A percentile compares a stretch with the other conserved stretches of the same genome.
These are phyloP conservation scores for Aethionema arabicum DNA, from an alignment of 345 rosid genomes.

Conservation along the genomic window DNA sequence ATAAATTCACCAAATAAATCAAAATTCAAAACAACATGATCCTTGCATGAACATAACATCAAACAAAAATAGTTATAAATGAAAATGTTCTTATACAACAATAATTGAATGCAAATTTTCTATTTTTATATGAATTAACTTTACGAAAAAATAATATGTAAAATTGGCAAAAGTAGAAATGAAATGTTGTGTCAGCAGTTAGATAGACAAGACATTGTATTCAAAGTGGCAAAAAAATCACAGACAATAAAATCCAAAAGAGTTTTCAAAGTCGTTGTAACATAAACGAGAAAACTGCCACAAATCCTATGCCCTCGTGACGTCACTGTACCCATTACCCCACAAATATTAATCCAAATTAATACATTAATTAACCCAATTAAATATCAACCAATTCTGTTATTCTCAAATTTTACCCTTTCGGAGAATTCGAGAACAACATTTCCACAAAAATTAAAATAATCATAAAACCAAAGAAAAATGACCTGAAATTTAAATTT, in stretches of 20 bases:
- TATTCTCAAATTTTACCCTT: too few relatives aligned
- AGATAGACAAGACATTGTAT: conserved; percentile 32
- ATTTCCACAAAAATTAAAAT: too few relatives aligned
- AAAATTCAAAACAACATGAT: too few relatives aligned
- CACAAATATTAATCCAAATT: background rate
- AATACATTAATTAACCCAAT: too few relatives aligned
- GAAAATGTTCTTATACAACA: background rate
- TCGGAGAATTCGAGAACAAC: too few relatives aligned
- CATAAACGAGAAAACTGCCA: conserved; percentile 18
- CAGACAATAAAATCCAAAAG: conserved; percentile 37
- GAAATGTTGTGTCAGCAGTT: conserved; percentile 37
- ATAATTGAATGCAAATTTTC: background rate
- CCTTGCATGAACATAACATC: background rate
- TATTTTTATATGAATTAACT: background rate
- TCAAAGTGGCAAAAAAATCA: conserved; percentile 28
- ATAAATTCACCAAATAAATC: too few relatives aligned
- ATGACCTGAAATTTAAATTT: too few relatives aligned
- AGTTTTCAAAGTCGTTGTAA: conserved; percentile 37
- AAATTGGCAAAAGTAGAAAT: conserved; percentile 27
- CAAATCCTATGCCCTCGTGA: conserved; percentile 15
- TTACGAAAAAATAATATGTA: conserved; percentile 1
- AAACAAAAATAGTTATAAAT: background rate
- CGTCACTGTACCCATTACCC: conserved; percentile 26
- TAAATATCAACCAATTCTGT: too few relatives aligned
- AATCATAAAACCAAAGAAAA: too few relatives aligned